Percentiles rank a stretch among this genome's conserved stretches.
These are phyloP conservation scores for Pichia californica DNA, from an alignment of 805 yeast species.

Conservation along the genomic window DNA sequence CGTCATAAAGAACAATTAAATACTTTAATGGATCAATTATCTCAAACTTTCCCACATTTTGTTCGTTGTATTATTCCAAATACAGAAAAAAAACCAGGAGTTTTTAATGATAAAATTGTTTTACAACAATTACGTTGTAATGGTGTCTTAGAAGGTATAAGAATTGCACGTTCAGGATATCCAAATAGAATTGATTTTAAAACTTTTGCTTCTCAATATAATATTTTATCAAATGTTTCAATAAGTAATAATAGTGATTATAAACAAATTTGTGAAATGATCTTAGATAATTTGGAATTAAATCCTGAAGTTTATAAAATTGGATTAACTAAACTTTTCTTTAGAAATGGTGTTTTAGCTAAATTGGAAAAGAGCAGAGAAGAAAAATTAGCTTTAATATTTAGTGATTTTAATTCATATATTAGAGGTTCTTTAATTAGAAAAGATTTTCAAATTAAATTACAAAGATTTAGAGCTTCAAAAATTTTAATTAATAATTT, in stretches of 20 bases:
- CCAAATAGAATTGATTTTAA: slow-evolving; percentile 86
- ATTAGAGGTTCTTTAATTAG: slow-evolving; percentile 63
- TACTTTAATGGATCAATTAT: slow-evolving; percentile 63
- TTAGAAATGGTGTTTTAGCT: slow-evolving; percentile 73
- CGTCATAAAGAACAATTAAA: slow-evolving; percentile 82
- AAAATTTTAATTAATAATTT: slow-evolving; percentile 61
- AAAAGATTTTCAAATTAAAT: slow-evolving; percentile 34
- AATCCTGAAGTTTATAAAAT: slow-evolving; percentile 55
- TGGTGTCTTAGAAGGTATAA: slow-evolving; percentile 96
- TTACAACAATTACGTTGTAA: slow-evolving; percentile 89
- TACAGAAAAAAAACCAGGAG: slow-evolving; percentile 58
- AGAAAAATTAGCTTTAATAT: slow-evolving; percentile 44
- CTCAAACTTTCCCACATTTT: slow-evolving; percentile 88
- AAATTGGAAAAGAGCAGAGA: slow-evolving; percentile 75
- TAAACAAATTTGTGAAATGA: slow-evolving; percentile 62
- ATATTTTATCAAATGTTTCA: slow-evolving; percentile 39
- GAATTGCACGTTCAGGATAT: slow-evolving; percentile 95
- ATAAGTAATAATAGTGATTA: slow-evolving; percentile 31
- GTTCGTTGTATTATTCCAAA: slow-evolving; percentile 96
- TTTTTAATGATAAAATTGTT: slow-evolving; percentile 69
- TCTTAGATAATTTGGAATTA: slow-evolving; percentile 56
- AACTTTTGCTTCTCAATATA: slow-evolving; percentile 72
- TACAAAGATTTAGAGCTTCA: slow-evolving; percentile 65
- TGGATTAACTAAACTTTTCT: slow-evolving; percentile 68
- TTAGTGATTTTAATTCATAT: slow-evolving; percentile 57